Percentiles rank a stretch among this genome's conserved stretches.
Evolutionary conservation across 2,329 filamentous ascomycete species (phyloP).

Genomic region (Emericellopsis cladophorae): DNA sequence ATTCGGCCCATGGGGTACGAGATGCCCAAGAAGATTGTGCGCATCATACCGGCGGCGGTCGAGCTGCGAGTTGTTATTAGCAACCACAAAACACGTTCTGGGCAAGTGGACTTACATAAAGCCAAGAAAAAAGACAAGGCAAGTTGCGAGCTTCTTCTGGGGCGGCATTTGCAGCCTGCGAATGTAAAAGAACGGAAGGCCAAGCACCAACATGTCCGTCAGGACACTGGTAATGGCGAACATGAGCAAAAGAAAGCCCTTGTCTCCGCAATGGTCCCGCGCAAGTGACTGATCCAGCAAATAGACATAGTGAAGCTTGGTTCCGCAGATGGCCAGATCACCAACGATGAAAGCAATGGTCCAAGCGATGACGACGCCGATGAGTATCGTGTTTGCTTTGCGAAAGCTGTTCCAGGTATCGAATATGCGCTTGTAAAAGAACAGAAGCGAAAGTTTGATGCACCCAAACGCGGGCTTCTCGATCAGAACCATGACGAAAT

Average conservation of each 20-base stretch:
- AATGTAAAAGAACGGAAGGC: slow-evolving; percentile 2
- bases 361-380: slow-evolving; percentile 3
- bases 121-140: slow-evolving; percentile 3
- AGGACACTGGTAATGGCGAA: slow-evolving; percentile 5
- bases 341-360: slow-evolving; percentile 2
- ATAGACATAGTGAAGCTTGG: slow-evolving; percentile 1
- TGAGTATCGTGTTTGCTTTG: slow-evolving; percentile 2
- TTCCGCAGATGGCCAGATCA: slow-evolving; percentile 3
- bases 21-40: slow-evolving; percentile 4
- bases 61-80: slow-evolving; percentile 2
- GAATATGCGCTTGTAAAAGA: slow-evolving; percentile 5
- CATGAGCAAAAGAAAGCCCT: slow-evolving; percentile 4
- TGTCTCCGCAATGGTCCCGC: slow-evolving; percentile 2
- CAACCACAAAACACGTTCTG: background rate
- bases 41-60: slow-evolving; percentile 3
- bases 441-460: slow-evolving; percentile 6
- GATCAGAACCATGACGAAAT: slow-evolving; percentile 5
- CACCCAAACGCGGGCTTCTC: slow-evolving; percentile 5
- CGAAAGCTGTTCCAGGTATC: slow-evolving; percentile 3
- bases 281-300: slow-evolving; percentile 1
- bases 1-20: slow-evolving; percentile 3
- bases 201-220: slow-evolving; percentile 3
- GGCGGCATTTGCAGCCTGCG: slow-evolving; percentile 4
- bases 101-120: slow-evolving; percentile 2
- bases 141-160: slow-evolving; percentile 4